Conservation (phyloP, 1,284 basidiomycete species). For the Boletus sp. region DNA sequence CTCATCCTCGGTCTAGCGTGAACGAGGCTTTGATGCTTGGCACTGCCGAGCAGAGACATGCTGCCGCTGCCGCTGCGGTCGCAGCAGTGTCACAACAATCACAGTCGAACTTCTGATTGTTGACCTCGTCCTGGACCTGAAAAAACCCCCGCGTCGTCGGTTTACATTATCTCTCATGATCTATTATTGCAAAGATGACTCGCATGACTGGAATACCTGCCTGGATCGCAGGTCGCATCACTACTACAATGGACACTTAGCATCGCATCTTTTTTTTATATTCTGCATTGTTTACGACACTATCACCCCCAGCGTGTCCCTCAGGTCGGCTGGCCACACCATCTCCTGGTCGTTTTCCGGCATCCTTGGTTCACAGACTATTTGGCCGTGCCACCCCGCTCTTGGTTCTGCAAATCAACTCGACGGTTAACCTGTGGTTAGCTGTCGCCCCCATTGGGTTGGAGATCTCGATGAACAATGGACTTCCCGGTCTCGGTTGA, state of each 20-base stretch:
- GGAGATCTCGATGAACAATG: conserved; percentile 45
- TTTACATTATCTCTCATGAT: conserved; percentile 39
- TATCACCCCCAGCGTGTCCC: conserved; percentile 10
- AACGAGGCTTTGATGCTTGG: conserved; percentile 83
- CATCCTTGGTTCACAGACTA: conserved; percentile 24
- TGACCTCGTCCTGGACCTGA: conserved; percentile 14
- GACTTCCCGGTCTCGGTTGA: conserved; percentile 42
- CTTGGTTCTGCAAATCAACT: conserved; percentile 24
- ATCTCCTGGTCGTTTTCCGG: conserved; percentile 18
- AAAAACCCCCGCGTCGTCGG: conserved; percentile 28
- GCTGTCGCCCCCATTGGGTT: conserved; percentile 23
- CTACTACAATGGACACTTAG: conserved; percentile 42
- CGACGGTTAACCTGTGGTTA: conserved; percentile 21
- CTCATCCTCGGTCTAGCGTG: conserved; percentile 42
- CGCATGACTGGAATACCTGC: conserved; percentile 48
- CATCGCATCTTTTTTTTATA: conserved; percentile 53
- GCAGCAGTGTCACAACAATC: conserved; percentile 46
- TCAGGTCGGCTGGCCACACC: conserved; percentile 23
- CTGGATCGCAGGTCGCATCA: conserved; percentile 53
- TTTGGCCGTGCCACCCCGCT: conserved; percentile 45
- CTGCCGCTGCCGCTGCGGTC: conserved; percentile 54
- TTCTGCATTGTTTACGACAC: conserved; percentile 36
- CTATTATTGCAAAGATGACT: conserved; percentile 38
- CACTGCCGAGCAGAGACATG: conserved; percentile 66
- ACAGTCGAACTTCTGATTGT: conserved; percentile 46